Evolutionary conservation across 208 protist genomes (phyloP), one percentile per base, ranked within the genome.

Genomic region (Endotrypanum monterogeii): DNA sequence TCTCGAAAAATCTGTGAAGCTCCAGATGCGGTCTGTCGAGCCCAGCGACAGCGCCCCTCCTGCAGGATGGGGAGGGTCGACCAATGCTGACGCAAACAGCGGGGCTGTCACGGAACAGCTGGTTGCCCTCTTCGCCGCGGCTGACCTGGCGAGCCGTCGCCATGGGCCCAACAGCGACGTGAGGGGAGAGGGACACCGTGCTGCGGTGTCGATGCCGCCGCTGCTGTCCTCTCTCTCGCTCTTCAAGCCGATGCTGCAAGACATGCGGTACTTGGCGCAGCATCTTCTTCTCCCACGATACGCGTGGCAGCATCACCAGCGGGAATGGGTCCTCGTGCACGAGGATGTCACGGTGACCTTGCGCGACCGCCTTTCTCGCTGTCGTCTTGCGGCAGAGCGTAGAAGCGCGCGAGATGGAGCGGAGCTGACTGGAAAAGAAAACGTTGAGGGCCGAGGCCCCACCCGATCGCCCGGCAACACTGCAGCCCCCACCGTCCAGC

Each of bases 331-430:
- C 14, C 67, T 89, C 14, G 58, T 93, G n/a, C 69, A 84, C 41
- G 91, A 93, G 71, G 89, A 93, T 56, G 87, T 89, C 28, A 67
- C 58, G 12, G 67, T 91, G 50, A 91, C 80, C 23, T 80, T 93
- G 46, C 60, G 71, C 7, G 78, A 88, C 18, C 88, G 85, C 7
- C 76, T 95, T 11, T 68, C 77, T 23, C 88, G 86, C 51, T 87
- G 87, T 52, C 86, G 91, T 9, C 70, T 52, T 82, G 67, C n/a
- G 35, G 69, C 76, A 16, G 37, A 39, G 28, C 28, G 44, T 30
- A 39, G 60, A 23, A 50, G 23, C 51, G 25, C 30, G 57, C 25
- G 12, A 44, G 68, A 63, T 50, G 54, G 35, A 4, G 55, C 30
- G n/a, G 52, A 7, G 39, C 25, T 39, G 55, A 25, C 28, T 23